Base-by-base conservation (phyloP, 2,329 filamentous ascomycete species). In the Amesomyces nigricolor region DNA sequence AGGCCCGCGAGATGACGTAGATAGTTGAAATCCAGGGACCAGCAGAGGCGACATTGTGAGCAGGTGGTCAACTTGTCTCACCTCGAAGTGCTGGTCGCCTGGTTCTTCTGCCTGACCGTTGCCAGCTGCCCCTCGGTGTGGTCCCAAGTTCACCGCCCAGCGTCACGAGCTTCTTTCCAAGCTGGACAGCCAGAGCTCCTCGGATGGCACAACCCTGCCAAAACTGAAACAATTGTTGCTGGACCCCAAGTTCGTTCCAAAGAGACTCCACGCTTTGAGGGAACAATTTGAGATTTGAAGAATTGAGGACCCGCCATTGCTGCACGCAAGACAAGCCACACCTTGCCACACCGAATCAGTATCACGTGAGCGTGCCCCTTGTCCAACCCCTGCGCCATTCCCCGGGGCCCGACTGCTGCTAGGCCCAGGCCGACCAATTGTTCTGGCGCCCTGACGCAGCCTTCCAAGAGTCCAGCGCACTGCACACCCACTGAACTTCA, bases 401-500 rank as follows among this genome's bases (percentile, higher is more conserved):
- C n/a, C n/a, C n/a, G n/a, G n/a, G n/a, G n/a, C n/a, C 51, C 40
- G 54, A 53, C 57, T 53, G 55, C 57, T 26, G 53, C 51, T 40
- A 58, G 58, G 45, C 51, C 59, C 58, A 55, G 53, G n/a, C 37
- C 26, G 29, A 42, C 54, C 54, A 61, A 57, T 55, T 46, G 56
- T 59, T 61, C 58, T 58, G 57, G 58, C 61, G 58, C 59, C 62
- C 60, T 64, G 62, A 65, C 62, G 61, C 62, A 63, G 62, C 54
- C 61, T 62, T 61, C 60, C 58, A 55, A 58, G 56, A 47, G 49
- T 58, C 43, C 50, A 57, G 51, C 22, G 22, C 22, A 26, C 22
- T 6, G 22, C 22, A 26, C 22, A 26, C 22, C 22, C 22, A 26
- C 22, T 26, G 22, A 4, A 26, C 22, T 26, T 26, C 22, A 26